Evolutionary conservation across 768 basidiomycete species (phyloP), one percentile per base, ranked within the genome.

Genomic region (Phaffia tasmanica): DNA sequence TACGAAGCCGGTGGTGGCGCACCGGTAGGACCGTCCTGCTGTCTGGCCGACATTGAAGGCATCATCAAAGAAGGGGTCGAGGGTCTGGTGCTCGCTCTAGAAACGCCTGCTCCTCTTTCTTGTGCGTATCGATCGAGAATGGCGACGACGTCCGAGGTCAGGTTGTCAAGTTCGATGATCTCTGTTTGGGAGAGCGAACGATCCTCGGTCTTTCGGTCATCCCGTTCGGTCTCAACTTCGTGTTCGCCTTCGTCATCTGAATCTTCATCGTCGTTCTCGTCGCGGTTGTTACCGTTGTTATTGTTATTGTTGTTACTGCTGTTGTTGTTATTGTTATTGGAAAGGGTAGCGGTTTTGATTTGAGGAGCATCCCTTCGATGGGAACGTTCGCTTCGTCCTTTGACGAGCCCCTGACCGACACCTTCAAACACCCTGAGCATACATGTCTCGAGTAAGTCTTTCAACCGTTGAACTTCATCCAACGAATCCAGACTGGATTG

Each of bases 391-490:
- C 71, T 71, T n/a, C 61, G 51, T n/a, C 65, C 70, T 29, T 62
- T 57, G 32, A 62, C 65, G n/a, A 71, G 65, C 19, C 71, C 64
- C 19, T 70, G 69, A n/a, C 64, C 72, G n/a, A 94, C 85, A 25
- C 91, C 90, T 72, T 94, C 87, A 71, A 89, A 97, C 7, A 95
- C 88, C 51, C 93, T 84, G 57, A 91, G 78, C 84, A 95, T 85
- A 72, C 86, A 89, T 2, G 79, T 79, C 71, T 94, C 89, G 80
- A 93, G 83, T 71, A 86, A 78, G 23, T 77, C 79, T 77, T 91
- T 92, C 72, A 97, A 78, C 16, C 83, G 81, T 74, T 86, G 85
- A n/a, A 94, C 78, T 70, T 90, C 85, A 73, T 93, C 89, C 72
- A 95, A 76, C 1, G 83, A 82, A 71, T 86, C 81, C 59, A 85